Base-by-base conservation (phyloP, 2,329 filamentous ascomycete genomes). In the Amauroascus niger region DNA sequence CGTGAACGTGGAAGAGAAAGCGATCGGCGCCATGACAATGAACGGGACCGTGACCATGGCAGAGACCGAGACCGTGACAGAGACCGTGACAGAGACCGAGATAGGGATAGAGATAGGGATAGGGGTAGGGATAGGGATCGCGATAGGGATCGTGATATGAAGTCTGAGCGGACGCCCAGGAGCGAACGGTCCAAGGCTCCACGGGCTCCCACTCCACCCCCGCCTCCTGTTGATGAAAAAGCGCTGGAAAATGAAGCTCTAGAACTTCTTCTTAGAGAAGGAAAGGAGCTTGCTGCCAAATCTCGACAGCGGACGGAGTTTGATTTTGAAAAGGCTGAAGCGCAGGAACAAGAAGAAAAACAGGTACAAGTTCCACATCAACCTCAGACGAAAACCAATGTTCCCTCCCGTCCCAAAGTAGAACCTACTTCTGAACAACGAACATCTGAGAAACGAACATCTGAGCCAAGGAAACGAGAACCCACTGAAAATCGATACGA, bases 221-320 rank as follows among this genome's bases (percentile, higher is more conserved):
- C 54, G 30, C 53, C 60, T 2, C 67, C 67, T 8, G 72, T 78
- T 47, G 72, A 74, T 54, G 76, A 80, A 55, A 79, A 80, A 63
- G 72, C 76, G 16, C 63, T 81, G 44, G 78, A 81, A 60, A 74
- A 78, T 57, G 71, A 76, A 35, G 79, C 79, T 9, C 67, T 81
- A 50, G 72, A 79, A 54, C 63, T 76, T 56, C 69, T 81, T 9
- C 61, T 81, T 20, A 74, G 71, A 59, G 79, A 81, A 64, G 76
- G 77, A 46, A 73, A 79, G 59, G 72, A 77, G 58, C 69, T 78
- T 57, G 75, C 76, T 7, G 76, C 76, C 22, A 79, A 77, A 60
- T 71, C 73, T 2, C 68, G 69, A 35, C 70, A 73, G 56, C 72
- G 75, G 53, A 74, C 74, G 4, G 76, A 78, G 52, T 73, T 76